Evolutionary conservation across 2,329 filamentous ascomycete genomes (phyloP).

Genomic region (Aspergillus sp.): DNA sequence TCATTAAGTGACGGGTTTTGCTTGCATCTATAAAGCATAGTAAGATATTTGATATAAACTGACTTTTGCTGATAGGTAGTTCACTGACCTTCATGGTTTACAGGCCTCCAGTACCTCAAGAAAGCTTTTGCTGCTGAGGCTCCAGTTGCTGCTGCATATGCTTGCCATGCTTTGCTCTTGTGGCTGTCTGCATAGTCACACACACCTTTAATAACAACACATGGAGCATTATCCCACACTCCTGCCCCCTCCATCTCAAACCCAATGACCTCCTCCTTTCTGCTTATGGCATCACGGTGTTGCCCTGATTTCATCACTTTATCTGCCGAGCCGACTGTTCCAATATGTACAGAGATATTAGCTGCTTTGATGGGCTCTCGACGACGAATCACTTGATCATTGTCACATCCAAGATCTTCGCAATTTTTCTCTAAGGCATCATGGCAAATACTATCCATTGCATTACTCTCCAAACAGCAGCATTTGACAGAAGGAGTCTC

Average conservation of each 20-base stretch:
- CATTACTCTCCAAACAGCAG: no score
- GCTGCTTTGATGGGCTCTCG: background rate
- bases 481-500: no score
- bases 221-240: background rate
- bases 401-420: background rate
- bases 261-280: background rate
- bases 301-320: conserved; percentile 1
- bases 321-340: conserved; percentile 1
- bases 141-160: conserved; percentile 4
- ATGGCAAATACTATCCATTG: no score
- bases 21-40: background rate
- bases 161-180: conserved; percentile 7
- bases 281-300: background rate
- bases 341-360: background rate
- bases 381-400: background rate
- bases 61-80: no score
- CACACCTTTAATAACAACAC: conserved; percentile 5
- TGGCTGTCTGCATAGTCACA: conserved; percentile 8
- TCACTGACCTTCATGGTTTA: no score
- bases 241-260: background rate
- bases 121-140: conserved; percentile 7
- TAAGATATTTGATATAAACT: background rate
- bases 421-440: no score
- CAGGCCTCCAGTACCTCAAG: background rate
- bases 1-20: conserved; percentile 1